These are phyloP conservation scores for Penicillium fimorum DNA, from an alignment of 495 filamentous ascomycete species.

Conservation along the genomic window DNA sequence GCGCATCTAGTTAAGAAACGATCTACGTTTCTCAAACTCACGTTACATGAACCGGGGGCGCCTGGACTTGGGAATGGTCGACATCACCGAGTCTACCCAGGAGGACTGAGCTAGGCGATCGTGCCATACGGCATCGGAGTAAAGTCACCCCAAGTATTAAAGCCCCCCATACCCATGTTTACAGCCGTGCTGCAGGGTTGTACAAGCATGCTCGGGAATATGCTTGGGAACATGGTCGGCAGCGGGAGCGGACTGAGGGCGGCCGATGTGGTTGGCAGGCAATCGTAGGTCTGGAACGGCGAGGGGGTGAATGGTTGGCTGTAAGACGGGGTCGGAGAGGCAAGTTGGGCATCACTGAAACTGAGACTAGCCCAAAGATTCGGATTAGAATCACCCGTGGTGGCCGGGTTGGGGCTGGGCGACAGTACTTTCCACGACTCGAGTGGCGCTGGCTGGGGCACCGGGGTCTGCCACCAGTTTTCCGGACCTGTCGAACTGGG, in stretches of 20 bases:
- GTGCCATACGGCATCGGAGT: conserved; percentile 56
- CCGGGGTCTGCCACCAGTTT: conserved; percentile 72
- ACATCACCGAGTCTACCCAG: conserved; percentile 18
- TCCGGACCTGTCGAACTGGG: conserved; percentile 78
- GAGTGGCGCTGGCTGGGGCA: conserved; percentile 63
- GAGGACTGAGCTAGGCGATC: conserved; percentile 44
- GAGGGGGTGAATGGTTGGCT: conserved; percentile 76
- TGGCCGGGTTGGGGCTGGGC: conserved; percentile 75
- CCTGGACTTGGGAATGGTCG: conserved; percentile 13
- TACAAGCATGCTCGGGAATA: conserved; percentile 67
- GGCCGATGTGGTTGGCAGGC: conserved; percentile 59
- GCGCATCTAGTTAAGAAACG: conserved; percentile 8
- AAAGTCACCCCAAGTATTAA: conserved; percentile 66
- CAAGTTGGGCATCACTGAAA: conserved; percentile 64
- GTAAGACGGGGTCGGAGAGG: conserved; percentile 75
- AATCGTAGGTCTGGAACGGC: conserved; percentile 67
- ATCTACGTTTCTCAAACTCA: conserved; percentile 21
- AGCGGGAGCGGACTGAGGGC: conserved; percentile 73
- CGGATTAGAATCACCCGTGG: conserved; percentile 64
- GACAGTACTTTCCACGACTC: conserved; percentile 93
- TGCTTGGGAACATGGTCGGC: conserved; percentile 39
- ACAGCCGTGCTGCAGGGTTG: conserved; percentile 72
- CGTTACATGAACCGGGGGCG: background rate
- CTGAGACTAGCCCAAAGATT: conserved; percentile 80
- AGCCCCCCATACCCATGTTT: conserved; percentile 64